Evolutionary conservation across 306 rosid genomes (phyloP).

Genomic region (Prinsepia uniflora): DNA sequence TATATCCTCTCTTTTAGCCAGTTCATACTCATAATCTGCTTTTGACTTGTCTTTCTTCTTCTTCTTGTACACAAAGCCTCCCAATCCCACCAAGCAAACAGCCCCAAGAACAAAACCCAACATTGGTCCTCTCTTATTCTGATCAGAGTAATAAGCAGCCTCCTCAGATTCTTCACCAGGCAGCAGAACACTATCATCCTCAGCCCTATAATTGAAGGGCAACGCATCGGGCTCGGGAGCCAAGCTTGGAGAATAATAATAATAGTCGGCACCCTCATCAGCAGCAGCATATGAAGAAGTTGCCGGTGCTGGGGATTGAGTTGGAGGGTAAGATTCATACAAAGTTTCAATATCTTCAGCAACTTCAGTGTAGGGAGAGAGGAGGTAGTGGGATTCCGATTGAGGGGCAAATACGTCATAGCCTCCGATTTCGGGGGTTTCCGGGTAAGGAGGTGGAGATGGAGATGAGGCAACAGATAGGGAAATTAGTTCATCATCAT

Average conservation of each 20-base stretch:
- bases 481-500: neutral
- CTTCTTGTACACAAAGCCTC: slow-evolving; percentile 24
- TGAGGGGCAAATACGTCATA: slow-evolving; percentile 10
- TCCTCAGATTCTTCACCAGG: neutral
- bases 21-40: slow-evolving; percentile 2
- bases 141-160: neutral
- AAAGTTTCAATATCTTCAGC: slow-evolving; percentile 16
- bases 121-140: neutral
- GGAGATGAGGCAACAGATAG: neutral
- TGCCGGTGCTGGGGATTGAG: slow-evolving; percentile 13
- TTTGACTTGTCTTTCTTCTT: slow-evolving; percentile 2
- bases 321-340: neutral
- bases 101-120: slow-evolving; percentile 14
- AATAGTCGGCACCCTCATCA: neutral
- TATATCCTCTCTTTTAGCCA: slow-evolving; percentile 4
- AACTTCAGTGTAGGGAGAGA: neutral
- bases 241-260: neutral
- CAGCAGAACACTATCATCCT: slow-evolving; percentile 15
- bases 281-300: neutral
- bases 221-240: neutral
- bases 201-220: slow-evolving; percentile 24
- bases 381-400: neutral
- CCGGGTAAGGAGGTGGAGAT: neutral
- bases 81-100: slow-evolving; percentile 36
- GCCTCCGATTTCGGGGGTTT: neutral